phyloP scores from a whole-genome alignment of 768 basidiomycete species.

The Tubosaeta sp. region DNA sequence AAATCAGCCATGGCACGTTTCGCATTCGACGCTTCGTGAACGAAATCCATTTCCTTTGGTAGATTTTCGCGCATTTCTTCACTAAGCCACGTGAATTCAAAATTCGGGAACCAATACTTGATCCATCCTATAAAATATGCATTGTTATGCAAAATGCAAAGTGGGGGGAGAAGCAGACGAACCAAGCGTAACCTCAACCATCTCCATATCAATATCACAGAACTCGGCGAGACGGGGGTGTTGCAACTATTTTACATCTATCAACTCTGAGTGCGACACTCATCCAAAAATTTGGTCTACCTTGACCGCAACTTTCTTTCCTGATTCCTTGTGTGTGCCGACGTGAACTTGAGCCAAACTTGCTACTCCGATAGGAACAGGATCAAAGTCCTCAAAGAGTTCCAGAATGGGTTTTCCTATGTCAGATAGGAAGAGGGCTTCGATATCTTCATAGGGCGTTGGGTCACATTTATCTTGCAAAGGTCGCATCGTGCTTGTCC shows the following conservation, averaged over 20 bases:
- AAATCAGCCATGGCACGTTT: constrained; percentile 70
- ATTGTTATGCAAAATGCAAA: not conserved
- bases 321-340: constrained; percentile 66
- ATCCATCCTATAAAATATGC: constrained; percentile 57
- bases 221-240: constrained; percentile 94
- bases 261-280: constrained; percentile 1
- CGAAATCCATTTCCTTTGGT: constrained; percentile 93
- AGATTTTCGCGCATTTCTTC: constrained; percentile 94
- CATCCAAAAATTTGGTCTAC: constrained; percentile 33
- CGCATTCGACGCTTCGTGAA: constrained; percentile 85
- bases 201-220: constrained; percentile 84
- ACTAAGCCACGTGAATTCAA: constrained; percentile 90
- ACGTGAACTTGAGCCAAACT: constrained; percentile 95
- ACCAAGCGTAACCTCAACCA: constrained; percentile 74
- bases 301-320: constrained; percentile 82
- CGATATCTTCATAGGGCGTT: constrained; percentile 74
- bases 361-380: constrained; percentile 88
- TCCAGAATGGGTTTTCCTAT: constrained; percentile 69
- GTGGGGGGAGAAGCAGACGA: constrained; percentile 10
- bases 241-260: constrained; percentile 51
- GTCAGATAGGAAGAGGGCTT: constrained; percentile 73
- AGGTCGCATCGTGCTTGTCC: constrained; percentile 54
- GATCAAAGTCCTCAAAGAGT: constrained; percentile 83
- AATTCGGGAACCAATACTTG: constrained; percentile 91
- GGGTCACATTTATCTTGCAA: constrained; percentile 93